These are phyloP conservation scores for Creolimax fragrantissima DNA, from an alignment of 78 protist species.

Conservation along the genomic window DNA sequence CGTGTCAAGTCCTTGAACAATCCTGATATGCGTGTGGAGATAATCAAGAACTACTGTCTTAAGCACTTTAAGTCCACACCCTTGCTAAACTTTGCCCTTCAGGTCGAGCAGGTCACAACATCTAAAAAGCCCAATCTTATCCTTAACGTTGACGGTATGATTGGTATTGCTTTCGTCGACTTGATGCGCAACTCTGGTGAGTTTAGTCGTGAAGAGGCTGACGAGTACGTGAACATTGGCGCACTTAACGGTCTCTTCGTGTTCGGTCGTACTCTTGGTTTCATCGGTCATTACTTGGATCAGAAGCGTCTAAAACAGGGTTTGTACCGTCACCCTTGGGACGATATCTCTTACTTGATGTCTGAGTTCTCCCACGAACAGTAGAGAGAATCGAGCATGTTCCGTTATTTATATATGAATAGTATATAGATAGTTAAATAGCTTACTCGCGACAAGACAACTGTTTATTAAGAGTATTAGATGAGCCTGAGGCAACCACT, in stretches of 20 bases:
- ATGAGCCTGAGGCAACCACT: neutral
- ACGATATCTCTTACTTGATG: constrained; percentile 61
- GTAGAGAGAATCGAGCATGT: neutral
- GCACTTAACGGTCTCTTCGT: constrained; percentile 85
- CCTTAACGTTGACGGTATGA: constrained; percentile 88
- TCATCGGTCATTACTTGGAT: constrained; percentile 87
- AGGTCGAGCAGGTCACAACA: constrained; percentile 77
- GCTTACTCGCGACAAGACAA: neutral
- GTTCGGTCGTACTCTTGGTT: constrained; percentile 80
- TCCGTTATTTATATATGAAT: neutral
- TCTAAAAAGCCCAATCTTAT: constrained; percentile 80
- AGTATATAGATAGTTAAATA: neutral
- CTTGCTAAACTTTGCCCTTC: constrained; percentile 40
- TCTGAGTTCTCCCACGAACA: neutral
- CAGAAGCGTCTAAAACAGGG: constrained; percentile 82
- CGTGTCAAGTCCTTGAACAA: constrained; percentile 70
- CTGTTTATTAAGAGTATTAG: neutral
- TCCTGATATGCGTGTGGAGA: constrained; percentile 80
- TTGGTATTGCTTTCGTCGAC: constrained; percentile 78
- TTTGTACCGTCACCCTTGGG: constrained; percentile 87
- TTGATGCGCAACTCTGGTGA: constrained; percentile 62
- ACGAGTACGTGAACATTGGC: constrained; percentile 48
- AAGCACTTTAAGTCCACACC: constrained; percentile 45
- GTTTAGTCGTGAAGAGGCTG: constrained; percentile 81
- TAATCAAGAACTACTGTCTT: constrained; percentile 58